Evolutionary conservation across 768 basidiomycete species (phyloP), one percentile per base, ranked within the genome.

Genomic region (Trametes cubensis): DNA sequence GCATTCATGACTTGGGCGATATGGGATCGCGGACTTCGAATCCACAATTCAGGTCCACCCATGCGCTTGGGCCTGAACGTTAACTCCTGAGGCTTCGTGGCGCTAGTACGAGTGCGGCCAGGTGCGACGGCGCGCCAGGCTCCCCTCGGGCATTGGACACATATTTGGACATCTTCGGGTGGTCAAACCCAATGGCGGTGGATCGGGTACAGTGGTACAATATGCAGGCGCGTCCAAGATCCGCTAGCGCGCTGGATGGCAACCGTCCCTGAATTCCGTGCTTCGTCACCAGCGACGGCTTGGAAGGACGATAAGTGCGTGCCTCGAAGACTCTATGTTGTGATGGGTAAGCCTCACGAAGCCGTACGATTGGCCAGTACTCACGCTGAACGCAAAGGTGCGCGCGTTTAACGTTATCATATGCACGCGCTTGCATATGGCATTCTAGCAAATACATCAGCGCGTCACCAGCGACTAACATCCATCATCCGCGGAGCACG

Each of bases 1-100:
- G 10, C 34, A 11, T 34, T 34, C 34, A 34, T 34, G 34, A 10
- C 34, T 34, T 34, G 34, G 34, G 34, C 34, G 34, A 11, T 10
- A 34, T 34, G 34, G 4, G 4, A 10, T 58, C 56, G 56, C 56
- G 56, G 56, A 49, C 56, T 58, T 58, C 40, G 56, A 58, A 58
- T 25, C 45, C 20, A 30, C 42, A 11, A 34, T 34, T 28, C 23
- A 23, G 20, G 20, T 26, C 11, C 55, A 45, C 23, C 0, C 40
- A 42, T 45, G 25, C 34, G 41, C 54, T 8, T 25, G 28, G 42
- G 41, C 26, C 44, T 25, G 54, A 45, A 14, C 44, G n/a, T n/a
- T n/a, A n/a, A n/a, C n/a, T 21, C 30, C 45, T 49, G 56, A 17
- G 18, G 21, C 56, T 58, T 58, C 56, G 56, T 40, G 56, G 44